A percentile compares a stretch with the other conserved stretches of the same genome.
Conservation (phyloP, 108 stramenopile genomes). For the Aurantiochytrium sp. region DNA sequence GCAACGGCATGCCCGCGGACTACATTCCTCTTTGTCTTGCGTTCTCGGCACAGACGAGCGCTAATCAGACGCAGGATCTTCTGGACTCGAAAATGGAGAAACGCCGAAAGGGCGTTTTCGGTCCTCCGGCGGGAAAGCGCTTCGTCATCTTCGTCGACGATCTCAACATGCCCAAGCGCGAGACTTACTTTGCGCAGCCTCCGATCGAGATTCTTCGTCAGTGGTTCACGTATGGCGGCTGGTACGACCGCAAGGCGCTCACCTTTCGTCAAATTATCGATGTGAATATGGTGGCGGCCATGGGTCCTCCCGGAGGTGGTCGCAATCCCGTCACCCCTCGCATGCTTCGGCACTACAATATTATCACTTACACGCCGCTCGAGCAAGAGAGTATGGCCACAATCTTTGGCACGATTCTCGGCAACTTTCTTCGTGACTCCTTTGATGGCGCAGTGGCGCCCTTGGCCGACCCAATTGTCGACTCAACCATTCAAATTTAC, state of each 20-base stretch:
- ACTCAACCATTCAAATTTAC: constrained; percentile 40
- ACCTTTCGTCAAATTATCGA: constrained; percentile 55
- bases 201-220: constrained; percentile 61
- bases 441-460: constrained; percentile 43
- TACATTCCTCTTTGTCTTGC: constrained; percentile 42
- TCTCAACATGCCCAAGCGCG: constrained; percentile 64
- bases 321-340: constrained; percentile 51
- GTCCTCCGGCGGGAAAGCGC: constrained; percentile 51
- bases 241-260: constrained; percentile 61
- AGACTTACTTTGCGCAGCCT: constrained; percentile 51
- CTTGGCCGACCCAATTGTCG: constrained; percentile 15
- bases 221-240: constrained; percentile 63
- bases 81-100: constrained; percentile 61
- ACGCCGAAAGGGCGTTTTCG: constrained; percentile 58
- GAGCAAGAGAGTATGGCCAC: constrained; percentile 41
- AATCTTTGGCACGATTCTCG: constrained; percentile 58
- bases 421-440: constrained; percentile 38
- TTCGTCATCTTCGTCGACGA: constrained; percentile 59
- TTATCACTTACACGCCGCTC: constrained; percentile 56
- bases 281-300: constrained; percentile 51
- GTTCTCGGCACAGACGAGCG: constrained; percentile 55
- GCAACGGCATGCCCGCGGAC: constrained; percentile 16
- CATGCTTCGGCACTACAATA: constrained; percentile 59
- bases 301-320: constrained; percentile 61
- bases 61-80: constrained; percentile 61